Evolutionary conservation across 108 stramenopile genomes (phyloP), one percentile per base, ranked within the genome.

Genomic region (Conticribra guillardii): DNA sequence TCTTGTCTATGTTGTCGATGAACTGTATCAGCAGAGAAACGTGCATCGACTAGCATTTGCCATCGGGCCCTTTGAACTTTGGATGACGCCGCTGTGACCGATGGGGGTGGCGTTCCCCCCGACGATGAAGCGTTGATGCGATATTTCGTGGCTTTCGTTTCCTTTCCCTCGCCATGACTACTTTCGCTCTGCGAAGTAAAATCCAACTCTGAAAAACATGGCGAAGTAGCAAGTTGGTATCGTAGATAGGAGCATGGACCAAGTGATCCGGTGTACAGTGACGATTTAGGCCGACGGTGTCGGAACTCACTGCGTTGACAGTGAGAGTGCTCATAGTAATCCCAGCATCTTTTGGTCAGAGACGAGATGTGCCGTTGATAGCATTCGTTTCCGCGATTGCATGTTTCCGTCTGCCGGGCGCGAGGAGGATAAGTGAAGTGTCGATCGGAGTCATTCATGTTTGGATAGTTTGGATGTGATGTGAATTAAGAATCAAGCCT

Each of bases 231-330:
- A 17, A 80, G 30, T 27, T 32, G 56, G 27, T 72, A 54, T 17
- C 79, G 79, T n/a, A 82, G 26, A 28, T 66, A 82, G 23, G 50
- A 60, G 28, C 68, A 70, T 0, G 69, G 74, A 33, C 81, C 81
- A 11, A 82, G 44, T 3, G 50, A 49, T 52, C 80, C 69, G 15
- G 37, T 33, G 48, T 70, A 61, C 23, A 63, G 24, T 24, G 69
- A 54, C 27, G 58, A 17, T 8, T 58, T 68, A 7, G 14, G 4
- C 1, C 41, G 34, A 0, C n/a, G 21, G 3, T 22, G 14, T 24
- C 15, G n/a, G 23, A 29, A 41, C 24, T 34, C 16, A 0, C 27
- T 9, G n/a, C 17, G 57, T 33, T 22, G n/a, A n/a, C n/a, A n/a
- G 57, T 5, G 57, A 28, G 4, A 1, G 7, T 46, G 23, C 26